phyloP scores from a whole-genome alignment of 345 rosid genomes.

The Camelina neglecta region DNA sequence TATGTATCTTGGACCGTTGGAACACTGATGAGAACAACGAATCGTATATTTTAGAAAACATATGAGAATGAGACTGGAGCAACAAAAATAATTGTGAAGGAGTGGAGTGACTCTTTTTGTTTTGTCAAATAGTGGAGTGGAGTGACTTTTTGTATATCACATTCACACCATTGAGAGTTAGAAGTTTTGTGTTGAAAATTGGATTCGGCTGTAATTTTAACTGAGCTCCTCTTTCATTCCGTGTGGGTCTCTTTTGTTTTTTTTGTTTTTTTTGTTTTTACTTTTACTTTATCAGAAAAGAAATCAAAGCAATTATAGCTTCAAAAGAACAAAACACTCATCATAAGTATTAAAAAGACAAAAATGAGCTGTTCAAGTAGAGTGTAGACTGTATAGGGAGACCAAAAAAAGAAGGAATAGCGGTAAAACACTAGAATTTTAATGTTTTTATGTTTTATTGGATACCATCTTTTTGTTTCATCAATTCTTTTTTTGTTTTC shows the following conservation, averaged over 20 bases:
- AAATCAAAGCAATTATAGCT: constrained; percentile 32
- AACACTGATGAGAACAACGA: background rate
- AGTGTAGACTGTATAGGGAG: no score
- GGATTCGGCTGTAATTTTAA: constrained; percentile 28
- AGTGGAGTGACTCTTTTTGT: background rate
- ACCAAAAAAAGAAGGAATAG: no score
- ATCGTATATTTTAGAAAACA: background rate
- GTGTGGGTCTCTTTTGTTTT: constrained; percentile 41
- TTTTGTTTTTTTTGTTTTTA: no score
- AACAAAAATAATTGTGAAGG: constrained; percentile 2
- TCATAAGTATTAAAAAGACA: constrained; percentile 1
- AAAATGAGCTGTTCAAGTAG: no score
- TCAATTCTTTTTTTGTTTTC: no score
- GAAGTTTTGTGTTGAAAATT: constrained; percentile 30
- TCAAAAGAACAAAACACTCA: background rate
- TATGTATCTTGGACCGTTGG: background rate
- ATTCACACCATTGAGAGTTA: constrained; percentile 33
- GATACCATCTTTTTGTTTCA: no score
- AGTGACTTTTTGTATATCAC: constrained; percentile 19
- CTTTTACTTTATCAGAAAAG: background rate
- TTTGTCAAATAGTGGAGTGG: background rate
- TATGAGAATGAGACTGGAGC: constrained; percentile 1
- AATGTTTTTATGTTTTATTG: no score
- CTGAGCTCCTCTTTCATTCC: constrained; percentile 21
- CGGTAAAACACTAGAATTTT: no score